A percentile compares a stretch with the other conserved stretches of the same genome.
Conservation (phyloP, 2,329 filamentous ascomycete genomes). For the Emericellopsis cladophorae region DNA sequence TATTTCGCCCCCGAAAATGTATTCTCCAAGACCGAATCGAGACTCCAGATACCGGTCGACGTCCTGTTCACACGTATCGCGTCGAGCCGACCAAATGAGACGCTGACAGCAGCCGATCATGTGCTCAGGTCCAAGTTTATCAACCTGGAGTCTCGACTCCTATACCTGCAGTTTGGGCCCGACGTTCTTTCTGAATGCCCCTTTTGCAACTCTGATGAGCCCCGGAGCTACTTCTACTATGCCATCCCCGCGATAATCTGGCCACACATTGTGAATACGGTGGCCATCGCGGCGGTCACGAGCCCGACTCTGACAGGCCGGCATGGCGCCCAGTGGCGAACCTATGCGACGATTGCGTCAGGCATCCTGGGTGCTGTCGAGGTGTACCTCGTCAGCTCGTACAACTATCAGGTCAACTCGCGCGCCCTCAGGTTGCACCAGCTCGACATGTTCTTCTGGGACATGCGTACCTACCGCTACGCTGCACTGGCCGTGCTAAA, state of each 20-base stretch:
- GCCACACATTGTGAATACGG: conserved; percentile 72
- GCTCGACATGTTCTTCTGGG: conserved; percentile 62
- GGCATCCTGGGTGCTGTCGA: conserved; percentile 50
- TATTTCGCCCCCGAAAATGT: conserved; percentile 65
- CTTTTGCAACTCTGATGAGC: conserved; percentile 69
- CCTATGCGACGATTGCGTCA: conserved; percentile 51
- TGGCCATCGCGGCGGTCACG: conserved; percentile 60
- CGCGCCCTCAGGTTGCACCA: conserved; percentile 48
- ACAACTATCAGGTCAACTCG: conserved; percentile 53
- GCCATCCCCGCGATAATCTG: conserved; percentile 59
- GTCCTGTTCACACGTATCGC: conserved; percentile 70
- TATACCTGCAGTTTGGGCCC: conserved; percentile 78
- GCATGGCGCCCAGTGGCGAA: conserved; percentile 57
- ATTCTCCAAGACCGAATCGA: conserved; percentile 64
- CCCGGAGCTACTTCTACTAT: conserved; percentile 65
- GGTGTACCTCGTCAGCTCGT: conserved; percentile 49
- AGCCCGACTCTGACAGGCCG: conserved; percentile 52
- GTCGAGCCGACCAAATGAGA: conserved; percentile 31
- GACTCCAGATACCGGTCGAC: conserved; percentile 74
- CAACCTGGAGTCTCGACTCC: conserved; percentile 57
- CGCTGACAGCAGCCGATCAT: conserved; percentile 47
- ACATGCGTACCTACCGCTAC: conserved; percentile 47
- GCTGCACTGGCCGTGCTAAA: conserved; percentile 55
- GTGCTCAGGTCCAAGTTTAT: conserved; percentile 56
- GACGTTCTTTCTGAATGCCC: conserved; percentile 59